These are phyloP conservation scores for Ascocoryne sarcoides DNA, from an alignment of 2,329 filamentous ascomycete genomes.

Conservation along the genomic window DNA sequence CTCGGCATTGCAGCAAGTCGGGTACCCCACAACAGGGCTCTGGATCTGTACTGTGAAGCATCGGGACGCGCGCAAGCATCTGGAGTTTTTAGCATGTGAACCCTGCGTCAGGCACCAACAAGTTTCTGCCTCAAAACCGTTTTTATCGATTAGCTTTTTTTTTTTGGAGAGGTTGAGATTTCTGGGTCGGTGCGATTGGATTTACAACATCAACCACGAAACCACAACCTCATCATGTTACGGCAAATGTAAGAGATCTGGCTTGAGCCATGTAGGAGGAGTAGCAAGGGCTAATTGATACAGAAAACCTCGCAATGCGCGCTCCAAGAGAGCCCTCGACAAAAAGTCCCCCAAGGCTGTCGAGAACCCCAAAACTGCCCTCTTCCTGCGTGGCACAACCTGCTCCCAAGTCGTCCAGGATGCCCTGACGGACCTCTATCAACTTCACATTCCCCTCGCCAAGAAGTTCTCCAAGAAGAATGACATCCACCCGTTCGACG, in stretches of 20 bases:
- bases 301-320: slow-evolving; percentile 68
- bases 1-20: slow-evolving; percentile 10
- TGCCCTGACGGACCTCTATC: slow-evolving; percentile 74
- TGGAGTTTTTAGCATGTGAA: slow-evolving; percentile 17
- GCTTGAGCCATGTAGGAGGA: not conserved
- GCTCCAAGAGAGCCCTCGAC: slow-evolving; percentile 90
- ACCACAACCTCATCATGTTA: slow-evolving; percentile 26
- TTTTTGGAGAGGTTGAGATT: slow-evolving; percentile 13
- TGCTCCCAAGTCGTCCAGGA: slow-evolving; percentile 78
- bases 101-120: slow-evolving; percentile 7
- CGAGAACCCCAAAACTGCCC: slow-evolving; percentile 83
- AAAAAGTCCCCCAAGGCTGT: slow-evolving; percentile 81
- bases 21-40: slow-evolving; percentile 15
- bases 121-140: slow-evolving; percentile 9
- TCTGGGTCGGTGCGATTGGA: slow-evolving; percentile 3
- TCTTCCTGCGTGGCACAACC: slow-evolving; percentile 81
- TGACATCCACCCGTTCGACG: slow-evolving; percentile 87
- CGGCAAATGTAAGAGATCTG: slow-evolving; percentile 27
- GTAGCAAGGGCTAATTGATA: slow-evolving; percentile 4
- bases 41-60: too few relatives aligned
- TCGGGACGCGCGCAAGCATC: too few relatives aligned
- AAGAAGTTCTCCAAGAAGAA: slow-evolving; percentile 98
- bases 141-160: slow-evolving; percentile 15
- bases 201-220: slow-evolving; percentile 8
- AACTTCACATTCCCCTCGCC: slow-evolving; percentile 73